Base-by-base conservation (phyloP, 352 stramenopile genomes). In the Pythium phragmitis region DNA sequence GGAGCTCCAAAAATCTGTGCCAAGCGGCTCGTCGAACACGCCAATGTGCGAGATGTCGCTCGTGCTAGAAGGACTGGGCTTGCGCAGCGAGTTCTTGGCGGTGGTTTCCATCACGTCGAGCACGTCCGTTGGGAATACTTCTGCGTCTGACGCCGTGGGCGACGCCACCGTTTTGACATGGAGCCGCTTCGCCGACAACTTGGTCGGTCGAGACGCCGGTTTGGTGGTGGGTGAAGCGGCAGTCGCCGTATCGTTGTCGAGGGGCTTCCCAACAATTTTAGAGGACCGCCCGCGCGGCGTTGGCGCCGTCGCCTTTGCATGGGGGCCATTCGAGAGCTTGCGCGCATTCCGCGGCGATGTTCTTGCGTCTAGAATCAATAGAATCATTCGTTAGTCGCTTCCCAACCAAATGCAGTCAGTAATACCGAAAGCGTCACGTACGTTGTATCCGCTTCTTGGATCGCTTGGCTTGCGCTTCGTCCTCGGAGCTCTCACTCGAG, bases 11-110 rank as follows among this genome's bases (percentile, higher is more conserved):
- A 79, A 72, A n/a, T 72, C 65, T 17, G 59, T 37, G 34, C 14
- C 50, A 3, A 66, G 30, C 48, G 75, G 65, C 8, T 72, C 70
- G 28, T 69, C 68, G 9, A 80, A 75, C 34, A 65, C 47, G 49
- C 74, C 67, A 58, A 86, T 62, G 16, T 73, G 26, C 26, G 26
- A 30, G 26, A 30, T 30, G 26, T 30, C 80, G 57, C 81, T 30
- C 34, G 76, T 76, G 62, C 73, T 78, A 19, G 75, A 84, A 0
- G 76, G 77, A 68, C 76, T 82, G 28, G 67, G 79, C 67, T 87
- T 87, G 34, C 76, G 69, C n/a, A 56, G 30, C 13, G 47, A 48
- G 16, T 36, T 28, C 36, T 67, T 62, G 30, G 34, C 12, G 36
- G 14, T 47, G 14, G 26, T n/a, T 23, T 54, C 36, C 12, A 21